Base-by-base conservation (phyloP, 805 yeast genomes). In the Metahyphopichia silvanorum region DNA sequence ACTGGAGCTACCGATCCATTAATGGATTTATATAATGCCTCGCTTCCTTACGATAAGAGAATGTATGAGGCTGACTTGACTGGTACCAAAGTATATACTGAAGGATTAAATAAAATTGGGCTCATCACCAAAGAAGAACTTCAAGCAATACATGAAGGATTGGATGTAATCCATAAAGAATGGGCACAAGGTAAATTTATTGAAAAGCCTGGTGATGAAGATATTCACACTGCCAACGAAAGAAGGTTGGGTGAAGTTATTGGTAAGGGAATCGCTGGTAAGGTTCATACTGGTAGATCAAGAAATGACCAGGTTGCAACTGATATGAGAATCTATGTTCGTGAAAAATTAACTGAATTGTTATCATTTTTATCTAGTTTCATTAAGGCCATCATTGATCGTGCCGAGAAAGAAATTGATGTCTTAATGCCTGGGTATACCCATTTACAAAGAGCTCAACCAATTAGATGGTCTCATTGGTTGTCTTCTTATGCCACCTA, bases 381-480 rank as follows among this genome's bases (percentile, higher is more conserved):
- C 38, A 82, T 91, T 54, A 56, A 66, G 40, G 81, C 81, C 13
- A 74, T 93, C 45, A 53, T 79, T 26, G 70, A 70, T 35, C 78
- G 99, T 54, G 96, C 95, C 4, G 82, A 77, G 51, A 57, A 71
- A 21, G 99, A 93, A 64, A 85, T 93, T 38, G 95, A 84, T 48
- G 84, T 83, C 13, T 73, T 93, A 54, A 93, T 93, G 98, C 99
- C 99, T 8, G 99, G 99, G 27, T 93, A 93, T 68, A 93, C 99
- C 10, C 99, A 93, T 66, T 70, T 93, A 57, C 98, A 93, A 71
- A 84, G 96, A 59, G 98, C 98, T 2, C 99, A 89, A 65, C 99
- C 99, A n/a, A 93, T 93, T 53, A 79, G 99, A 66, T 93, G 99
- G 99, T 73, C 97, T 1, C 99, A 93, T 59, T 91, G 97, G 96